phyloP scores from a whole-genome alignment of 2,329 filamentous ascomycete species.

The Cladosporium halotolerans region DNA sequence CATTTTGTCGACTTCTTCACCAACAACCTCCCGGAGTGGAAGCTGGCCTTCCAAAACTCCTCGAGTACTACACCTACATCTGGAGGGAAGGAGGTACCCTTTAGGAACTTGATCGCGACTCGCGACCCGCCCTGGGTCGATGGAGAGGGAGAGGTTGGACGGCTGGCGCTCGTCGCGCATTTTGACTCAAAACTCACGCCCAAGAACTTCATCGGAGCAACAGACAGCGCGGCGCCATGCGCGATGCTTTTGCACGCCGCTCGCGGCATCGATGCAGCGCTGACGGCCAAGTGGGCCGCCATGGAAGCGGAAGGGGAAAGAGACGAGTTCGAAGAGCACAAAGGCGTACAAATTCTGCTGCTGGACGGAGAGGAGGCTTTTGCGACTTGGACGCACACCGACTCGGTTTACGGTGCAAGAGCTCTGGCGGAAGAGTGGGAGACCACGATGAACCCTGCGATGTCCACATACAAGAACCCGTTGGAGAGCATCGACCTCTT shows the following conservation, averaged over 20 bases:
- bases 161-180: conserved; percentile 84
- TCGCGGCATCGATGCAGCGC: conserved; percentile 67
- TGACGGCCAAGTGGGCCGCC: conserved; percentile 74
- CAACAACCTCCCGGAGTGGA: conserved; percentile 69
- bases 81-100: conserved; percentile 65
- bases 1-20: conserved; percentile 83
- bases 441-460: conserved; percentile 56
- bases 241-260: conserved; percentile 88
- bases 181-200: conserved; percentile 82
- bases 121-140: conserved; percentile 80
- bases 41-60: conserved; percentile 80
- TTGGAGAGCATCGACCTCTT: conserved; percentile 80
- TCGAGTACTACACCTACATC: conserved; percentile 74
- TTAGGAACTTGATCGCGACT: conserved; percentile 78
- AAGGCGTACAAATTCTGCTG: conserved; percentile 81
- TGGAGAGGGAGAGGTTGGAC: conserved; percentile 62
- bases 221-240: conserved; percentile 88
- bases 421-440: conserved; percentile 82
- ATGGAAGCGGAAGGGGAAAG: conserved; percentile 51
- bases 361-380: conserved; percentile 96
- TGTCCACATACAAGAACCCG: conserved; percentile 68
- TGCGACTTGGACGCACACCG: conserved; percentile 66
- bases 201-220: conserved; percentile 84
- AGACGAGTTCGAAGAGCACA: conserved; percentile 50
- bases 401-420: conserved; percentile 79